Evolutionary conservation across 192 early-diverging fungal genomes (phyloP).

Genomic region (Coemansia sp.): DNA sequence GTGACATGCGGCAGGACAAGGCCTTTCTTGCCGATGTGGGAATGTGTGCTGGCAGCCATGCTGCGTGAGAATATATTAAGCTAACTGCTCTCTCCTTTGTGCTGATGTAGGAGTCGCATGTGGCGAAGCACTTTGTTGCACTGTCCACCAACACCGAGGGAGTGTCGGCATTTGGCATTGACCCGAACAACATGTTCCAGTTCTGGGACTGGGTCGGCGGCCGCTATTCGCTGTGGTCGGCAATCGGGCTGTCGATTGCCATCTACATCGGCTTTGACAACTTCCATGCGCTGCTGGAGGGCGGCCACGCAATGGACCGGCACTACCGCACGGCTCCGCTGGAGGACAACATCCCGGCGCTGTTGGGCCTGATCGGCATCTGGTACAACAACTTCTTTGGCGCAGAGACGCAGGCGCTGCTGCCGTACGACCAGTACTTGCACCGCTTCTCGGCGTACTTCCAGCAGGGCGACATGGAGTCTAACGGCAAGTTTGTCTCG

Average conservation of each 20-base stretch:
- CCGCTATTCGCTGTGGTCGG: constrained; percentile 98
- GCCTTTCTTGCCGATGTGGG: not conserved
- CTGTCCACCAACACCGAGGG: constrained; percentile 91
- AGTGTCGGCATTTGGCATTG: constrained; percentile 90
- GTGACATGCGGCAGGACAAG: not conserved
- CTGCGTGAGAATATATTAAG: not conserved
- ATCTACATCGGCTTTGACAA: constrained; percentile 94
- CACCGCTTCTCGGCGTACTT: constrained; percentile 98
- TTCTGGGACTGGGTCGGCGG: constrained; percentile 99
- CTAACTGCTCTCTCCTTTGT: not conserved
- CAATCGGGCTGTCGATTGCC: constrained; percentile 95
- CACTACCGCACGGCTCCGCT: constrained; percentile 90
- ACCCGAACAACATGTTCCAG: constrained; percentile 97
- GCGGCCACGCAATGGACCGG: constrained; percentile 95
- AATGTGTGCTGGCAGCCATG: not conserved
- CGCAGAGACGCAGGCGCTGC: constrained; percentile 87
- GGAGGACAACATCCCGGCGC: constrained; percentile 89
- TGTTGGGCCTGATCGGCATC: constrained; percentile 84
- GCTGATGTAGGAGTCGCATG: constrained; percentile 59
- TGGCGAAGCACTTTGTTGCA: constrained; percentile 99
- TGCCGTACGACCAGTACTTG: constrained; percentile 99
- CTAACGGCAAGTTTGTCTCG: constrained; percentile 93
- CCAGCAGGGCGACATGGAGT: constrained; percentile 99
- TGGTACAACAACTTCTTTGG: constrained; percentile 99
- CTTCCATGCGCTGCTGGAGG: constrained; percentile 85